Evolutionary conservation across 371 early-diverging fungal species (phyloP).

Genomic region (Mucor circinelloides): DNA sequence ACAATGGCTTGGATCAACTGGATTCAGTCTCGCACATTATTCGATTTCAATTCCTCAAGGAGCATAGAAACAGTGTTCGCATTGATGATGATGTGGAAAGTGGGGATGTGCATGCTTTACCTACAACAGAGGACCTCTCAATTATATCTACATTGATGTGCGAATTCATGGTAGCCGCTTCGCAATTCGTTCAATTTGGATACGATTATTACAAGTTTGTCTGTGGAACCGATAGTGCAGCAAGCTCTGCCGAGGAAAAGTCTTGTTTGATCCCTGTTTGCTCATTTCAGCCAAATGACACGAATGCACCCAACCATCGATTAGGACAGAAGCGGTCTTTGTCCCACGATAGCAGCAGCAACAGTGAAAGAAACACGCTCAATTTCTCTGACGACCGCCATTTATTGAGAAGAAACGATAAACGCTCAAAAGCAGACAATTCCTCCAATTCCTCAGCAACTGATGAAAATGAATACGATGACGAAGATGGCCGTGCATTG

Average conservation of each 20-base stretch:
- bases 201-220: conserved; percentile 46
- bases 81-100: conserved; percentile 26
- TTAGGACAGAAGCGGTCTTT: neutral
- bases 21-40: conserved; percentile 33
- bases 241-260: conserved; percentile 26
- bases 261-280: conserved; percentile 50
- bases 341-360: neutral
- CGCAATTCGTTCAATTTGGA: conserved; percentile 46
- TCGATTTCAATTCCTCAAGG: conserved; percentile 42
- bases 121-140: conserved; percentile 11
- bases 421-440: conserved; percentile 6
- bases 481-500: conserved; percentile 27
- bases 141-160: conserved; percentile 42
- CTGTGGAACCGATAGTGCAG: conserved; percentile 32
- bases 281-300: conserved; percentile 33
- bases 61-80: conserved; percentile 34
- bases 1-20: conserved; percentile 32
- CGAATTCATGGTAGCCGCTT: conserved; percentile 40
- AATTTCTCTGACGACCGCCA: conserved; percentile 13
- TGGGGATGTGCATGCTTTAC: neutral
- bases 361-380: neutral
- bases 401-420: conserved; percentile 7
- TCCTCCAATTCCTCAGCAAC: neutral
- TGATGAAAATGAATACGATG: conserved; percentile 1
- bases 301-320: neutral